Base-by-base conservation (phyloP, 2,329 filamentous ascomycete species). In the Penicillium concentricum region DNA sequence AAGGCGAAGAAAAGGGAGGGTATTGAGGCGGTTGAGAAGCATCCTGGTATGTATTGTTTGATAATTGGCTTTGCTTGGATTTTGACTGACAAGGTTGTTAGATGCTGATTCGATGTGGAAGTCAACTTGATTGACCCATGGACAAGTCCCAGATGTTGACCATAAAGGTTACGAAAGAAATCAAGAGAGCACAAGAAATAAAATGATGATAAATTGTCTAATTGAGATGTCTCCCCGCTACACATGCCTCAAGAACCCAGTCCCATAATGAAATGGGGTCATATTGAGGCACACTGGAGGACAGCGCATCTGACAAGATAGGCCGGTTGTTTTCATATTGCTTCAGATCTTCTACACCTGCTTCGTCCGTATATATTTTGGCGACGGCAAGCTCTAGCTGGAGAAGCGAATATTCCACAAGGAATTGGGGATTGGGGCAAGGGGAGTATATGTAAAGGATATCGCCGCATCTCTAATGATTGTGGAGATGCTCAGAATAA, bases 341-440 rank as follows among this genome's bases (percentile, higher is more conserved):
- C 81, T 83, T 82, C 80, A 74, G 68, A 78, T 78, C 30, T 32
- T 83, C 81, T 79, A 83, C 81, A 82, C 81, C 79, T 74, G 76
- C 77, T 68, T 68, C 79, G 77, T 76, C 78, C 79, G 80, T 67
- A 67, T 72, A 57, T 61, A 74, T 72, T 74, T 76, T 71, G 78
- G 69, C 74, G 74, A 78, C 76, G 80, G 75, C 79, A 76, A 77
- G 81, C 80, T 83, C 81, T 83, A 83, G 81, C 81, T 75, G 71
- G 72, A 76, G 77, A 79, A 79, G 77, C 77, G 64, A 38, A 51
- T 38, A 49, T 59, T 46, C 57, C 55, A 10, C 26, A 52, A 41
- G 56, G 42, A 37, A 60, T 49, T 20, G 35, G 41, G 39, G 45
- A 26, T 20, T n/a, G 18, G 42, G 34, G 26, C 18, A 24, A 26